Base-by-base conservation (phyloP, 768 basidiomycete genomes). In the Filobasidium wieringae region DNA sequence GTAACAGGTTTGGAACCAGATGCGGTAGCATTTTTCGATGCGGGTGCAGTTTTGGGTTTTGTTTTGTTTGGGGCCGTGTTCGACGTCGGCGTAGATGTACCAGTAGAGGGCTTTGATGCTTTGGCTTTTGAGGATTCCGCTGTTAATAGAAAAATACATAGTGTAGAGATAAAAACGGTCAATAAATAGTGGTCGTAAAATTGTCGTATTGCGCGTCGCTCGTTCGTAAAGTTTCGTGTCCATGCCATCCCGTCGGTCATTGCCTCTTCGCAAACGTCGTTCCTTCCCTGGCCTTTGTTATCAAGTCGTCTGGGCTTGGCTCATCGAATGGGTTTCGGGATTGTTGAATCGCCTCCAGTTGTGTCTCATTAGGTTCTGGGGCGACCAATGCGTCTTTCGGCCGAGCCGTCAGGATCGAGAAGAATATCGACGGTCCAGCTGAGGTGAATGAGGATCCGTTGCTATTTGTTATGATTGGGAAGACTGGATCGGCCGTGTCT, bases 231-330 rank as follows among this genome's bases (percentile, higher is more conserved):
- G 2, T 4, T 15, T 17, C 37, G 7, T 7, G 11, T 33, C 22
- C 51, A 29, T n/a, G 34, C 45, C 24, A 26, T 7, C 26, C 34
- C 6, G 14, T 49, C 27, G 30, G 24, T 37, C 11, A 41, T 27
- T 36, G 50, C 43, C 43, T 47, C 32, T 32, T 43, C 19, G 55
- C 65, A 31, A 69, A 53, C 29, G 54, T 62, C 17, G 89, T 86
- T 45, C 86, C 86, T 53, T 80, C 82, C 50, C 89, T 82, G 54
- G 89, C 87, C 64, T 81, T 82, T 65, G 86, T 77, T 8, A 96
- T 83, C 62, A 87, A 75, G 66, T 96, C 93, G 64, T 97, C 93
- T 22, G 93, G 93, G 72, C 91, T 95, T 33, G 87, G 88, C 24
- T 79, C 80, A 61, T 90, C 82, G 67, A 91, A 89, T 9, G 81